Evolutionary conservation across 2,329 filamentous ascomycete genomes (phyloP), one percentile per base, ranked within the genome.

Genomic region (Botrytis porri): DNA sequence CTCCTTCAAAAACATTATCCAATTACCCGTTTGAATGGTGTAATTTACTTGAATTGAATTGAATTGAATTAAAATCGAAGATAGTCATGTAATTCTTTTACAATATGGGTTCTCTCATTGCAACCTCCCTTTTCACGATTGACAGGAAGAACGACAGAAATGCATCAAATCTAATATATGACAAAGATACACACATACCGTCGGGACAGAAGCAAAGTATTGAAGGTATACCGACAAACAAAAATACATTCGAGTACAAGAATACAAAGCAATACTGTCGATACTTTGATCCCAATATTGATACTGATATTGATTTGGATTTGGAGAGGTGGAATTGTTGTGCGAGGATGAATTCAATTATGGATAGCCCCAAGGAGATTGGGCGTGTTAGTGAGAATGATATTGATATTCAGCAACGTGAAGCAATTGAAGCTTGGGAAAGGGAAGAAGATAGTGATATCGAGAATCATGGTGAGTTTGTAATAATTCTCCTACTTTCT

Each of bases 281-380:
- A 39, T 16, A 61, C 35, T 39, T 22, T 39, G 22, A 61, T 61
- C 35, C 35, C 18, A 18, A 32, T 10, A 12, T 64, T 45, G 51
- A 62, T 20, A 4, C n/a, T 5, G 60, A 39, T 18, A 18, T 43
- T 8, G 20, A 51, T 10, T 37, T 66, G 43, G 63, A 48, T 29
- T 20, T 71, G 25, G 63, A 69, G 12, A 62, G 35, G 71, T 72
- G 71, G 71, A 72, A 72, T 61, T 69, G 64, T n/a, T 69, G 71
- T n/a, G 71, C 64, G 29, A 62, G 71, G 39, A 66, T 66, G 70
- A 66, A 71, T 66, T 60, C 37, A 57, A 62, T 54, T 1, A 57
- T 62, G 32, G 54, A 54, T 25, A 29, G n/a, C 18, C n/a, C n/a
- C 14, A 39, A n/a, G 25, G 25, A 39, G 18, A 35, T 48, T 48